phyloP scores from a whole-genome alignment of 192 early-diverging fungal species.

The Coemansia sp. region DNA sequence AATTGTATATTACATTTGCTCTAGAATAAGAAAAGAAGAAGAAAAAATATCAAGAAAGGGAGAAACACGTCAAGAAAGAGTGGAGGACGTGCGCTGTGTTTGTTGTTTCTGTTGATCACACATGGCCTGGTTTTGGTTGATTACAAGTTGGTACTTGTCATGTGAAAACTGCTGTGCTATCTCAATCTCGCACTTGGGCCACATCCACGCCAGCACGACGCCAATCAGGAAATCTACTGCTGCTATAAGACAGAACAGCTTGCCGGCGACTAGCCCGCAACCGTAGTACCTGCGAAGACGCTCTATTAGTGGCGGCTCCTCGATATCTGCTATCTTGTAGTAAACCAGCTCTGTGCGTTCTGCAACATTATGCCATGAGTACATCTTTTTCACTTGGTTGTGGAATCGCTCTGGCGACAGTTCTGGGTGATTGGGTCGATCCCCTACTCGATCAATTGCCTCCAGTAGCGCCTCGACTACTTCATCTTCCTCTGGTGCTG shows the following conservation, averaged over 20 bases:
- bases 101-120: background rate
- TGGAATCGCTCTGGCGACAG: constrained; percentile 72
- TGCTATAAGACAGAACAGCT: constrained; percentile 86
- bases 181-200: constrained; percentile 74
- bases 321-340: constrained; percentile 63
- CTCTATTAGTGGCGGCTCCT: constrained; percentile 72
- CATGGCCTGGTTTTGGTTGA: constrained; percentile 16
- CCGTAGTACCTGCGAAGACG: constrained; percentile 79
- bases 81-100: background rate
- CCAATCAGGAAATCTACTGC: constrained; percentile 83
- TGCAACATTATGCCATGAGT: constrained; percentile 96
- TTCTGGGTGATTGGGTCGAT: constrained; percentile 54
- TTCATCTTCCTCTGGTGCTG: constrained; percentile 81
- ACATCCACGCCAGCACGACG: constrained; percentile 76
- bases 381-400: constrained; percentile 85
- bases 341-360: constrained; percentile 88
- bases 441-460: constrained; percentile 68
- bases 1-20: background rate
- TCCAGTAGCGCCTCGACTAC: constrained; percentile 67
- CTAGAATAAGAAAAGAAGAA: constrained; percentile 9
- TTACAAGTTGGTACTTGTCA: constrained; percentile 17
- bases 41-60: constrained; percentile 1
- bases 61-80: background rate
- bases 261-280: constrained; percentile 88
- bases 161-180: constrained; percentile 61